Conservation (phyloP, 257 asterid species). For the Perilla frutescens region DNA sequence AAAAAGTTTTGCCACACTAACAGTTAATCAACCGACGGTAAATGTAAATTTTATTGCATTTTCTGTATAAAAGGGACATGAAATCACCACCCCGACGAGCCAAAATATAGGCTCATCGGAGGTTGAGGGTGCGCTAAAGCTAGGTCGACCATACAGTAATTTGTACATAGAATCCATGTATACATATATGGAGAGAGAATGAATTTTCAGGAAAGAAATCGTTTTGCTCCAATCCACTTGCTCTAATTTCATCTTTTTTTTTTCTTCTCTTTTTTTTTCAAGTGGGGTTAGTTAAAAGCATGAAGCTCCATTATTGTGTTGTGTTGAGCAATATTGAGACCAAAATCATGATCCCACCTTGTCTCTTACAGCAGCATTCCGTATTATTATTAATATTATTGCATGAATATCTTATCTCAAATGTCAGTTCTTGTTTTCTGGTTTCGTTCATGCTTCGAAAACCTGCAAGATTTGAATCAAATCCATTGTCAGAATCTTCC, state of each 20-base stretch:
- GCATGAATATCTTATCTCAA: slow-evolving; percentile 33
- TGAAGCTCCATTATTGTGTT: slow-evolving; percentile 41
- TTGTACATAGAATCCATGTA: slow-evolving; percentile 53
- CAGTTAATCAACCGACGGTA: slow-evolving; percentile 28
- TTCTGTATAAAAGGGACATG: slow-evolving; percentile 27
- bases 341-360: slow-evolving; percentile 35
- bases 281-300: slow-evolving; percentile 38
- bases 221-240: slow-evolving; percentile 28
- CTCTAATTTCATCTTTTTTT: background rate
- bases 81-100: slow-evolving; percentile 45
- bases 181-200: slow-evolving; percentile 35
- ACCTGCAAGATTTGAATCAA: slow-evolving; percentile 37
- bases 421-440: slow-evolving; percentile 30
- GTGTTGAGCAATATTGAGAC: slow-evolving; percentile 33
- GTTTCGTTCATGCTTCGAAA: slow-evolving; percentile 39
- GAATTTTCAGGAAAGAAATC: slow-evolving; percentile 18
- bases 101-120: slow-evolving; percentile 42
- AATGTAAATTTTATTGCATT: slow-evolving; percentile 37
- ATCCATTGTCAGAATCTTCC: slow-evolving; percentile 32
- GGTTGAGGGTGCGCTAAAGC: slow-evolving; percentile 44
- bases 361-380: slow-evolving; percentile 41
- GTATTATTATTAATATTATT: slow-evolving; percentile 22
- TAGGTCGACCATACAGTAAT: slow-evolving; percentile 41
- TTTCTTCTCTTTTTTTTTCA: background rate
- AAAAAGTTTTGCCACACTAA: slow-evolving; percentile 51